A percentile compares a stretch with the other conserved stretches of the same genome.
phyloP scores from a whole-genome alignment of 2,329 filamentous ascomycete genomes.

The Epichloe gansuensis region DNA sequence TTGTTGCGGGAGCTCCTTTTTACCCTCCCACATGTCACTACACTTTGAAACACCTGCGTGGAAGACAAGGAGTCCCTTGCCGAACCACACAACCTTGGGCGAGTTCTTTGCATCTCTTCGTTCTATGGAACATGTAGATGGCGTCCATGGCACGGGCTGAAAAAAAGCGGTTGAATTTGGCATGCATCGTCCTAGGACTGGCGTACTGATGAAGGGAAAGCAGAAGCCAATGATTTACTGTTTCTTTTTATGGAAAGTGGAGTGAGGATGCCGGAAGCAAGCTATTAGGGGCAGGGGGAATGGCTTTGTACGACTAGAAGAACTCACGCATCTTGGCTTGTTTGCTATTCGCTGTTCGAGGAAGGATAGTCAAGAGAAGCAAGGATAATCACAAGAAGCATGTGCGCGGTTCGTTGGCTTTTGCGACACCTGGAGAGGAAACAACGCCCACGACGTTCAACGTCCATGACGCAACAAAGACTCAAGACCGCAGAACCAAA shows the following conservation, averaged over 20 bases:
- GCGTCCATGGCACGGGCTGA: conserved; percentile 17
- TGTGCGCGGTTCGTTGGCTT: neutral
- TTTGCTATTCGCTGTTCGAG: neutral
- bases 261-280: conserved; percentile 11
- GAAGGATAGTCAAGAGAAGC: conserved; percentile 1
- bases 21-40: conserved; percentile 15
- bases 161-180: conserved; percentile 29
- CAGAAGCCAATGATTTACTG: neutral
- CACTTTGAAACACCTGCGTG: conserved; percentile 12
- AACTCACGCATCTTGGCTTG: conserved; percentile 6
- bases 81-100: conserved; percentile 17
- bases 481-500: neutral
- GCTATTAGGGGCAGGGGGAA: conserved; percentile 4
- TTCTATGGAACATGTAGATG: conserved; percentile 23
- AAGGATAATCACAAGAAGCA: neutral
- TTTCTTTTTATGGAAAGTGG: conserved; percentile 11
- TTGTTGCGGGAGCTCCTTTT: conserved; percentile 1
- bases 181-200: conserved; percentile 30
- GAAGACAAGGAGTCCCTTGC: conserved; percentile 17
- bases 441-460: neutral
- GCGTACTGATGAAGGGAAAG: conserved; percentile 2
- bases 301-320: conserved; percentile 22
- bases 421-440: neutral
- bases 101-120: conserved; percentile 13
- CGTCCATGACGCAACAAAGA: neutral